Evolutionary conservation across 768 basidiomycete species (phyloP), one percentile per base, ranked within the genome.

Genomic region (Auricularia sp.): DNA sequence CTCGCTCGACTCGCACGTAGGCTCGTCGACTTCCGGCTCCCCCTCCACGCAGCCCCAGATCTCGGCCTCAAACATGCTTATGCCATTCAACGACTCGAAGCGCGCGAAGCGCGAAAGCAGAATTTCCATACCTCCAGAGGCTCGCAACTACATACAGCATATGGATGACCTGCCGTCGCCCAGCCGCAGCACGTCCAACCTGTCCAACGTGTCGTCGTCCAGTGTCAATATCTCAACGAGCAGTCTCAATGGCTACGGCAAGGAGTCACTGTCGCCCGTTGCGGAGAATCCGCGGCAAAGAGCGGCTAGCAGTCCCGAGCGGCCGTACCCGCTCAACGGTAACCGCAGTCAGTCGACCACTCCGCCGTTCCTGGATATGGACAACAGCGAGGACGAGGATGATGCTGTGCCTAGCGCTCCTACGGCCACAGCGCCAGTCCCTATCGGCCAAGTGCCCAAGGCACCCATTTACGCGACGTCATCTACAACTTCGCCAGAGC

Each of bases 61-160:
- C 53, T 51, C 56, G 51, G 21, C 56, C 64, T 36, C 58, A 61
- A 2, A 61, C 61, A 43, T 64, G 64, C 7, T 58, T 39, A 63
- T 66, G 21, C 72, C 67, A 29, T 66, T 69, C 33, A 72, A 73
- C 29, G 68, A 70, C 36, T 67, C 69, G 42, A 78, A 76, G 63
- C 75, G 74, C 21, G 71, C 74, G 43, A 63, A 21, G 36, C 82
- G 86, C 63, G 86, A 87, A 61, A 90, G 88, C 8, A 81, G 82
- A 29, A 82, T 87, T 61, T 84, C 86, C 39, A 78, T 91, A 43
- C 87, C 90, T 1, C 88, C 91, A 63, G 91, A 92, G 72, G 87
- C 90, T 16, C 83, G 79, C 67, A 84, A 82, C 60, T 91, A 89
- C 70, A 86, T 90, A 64, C 79, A 83, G 43, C 83, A 81, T 68